These are phyloP conservation scores for Aspergillus funiculosus DNA, from an alignment of 495 filamentous ascomycete genomes.

Conservation along the genomic window DNA sequence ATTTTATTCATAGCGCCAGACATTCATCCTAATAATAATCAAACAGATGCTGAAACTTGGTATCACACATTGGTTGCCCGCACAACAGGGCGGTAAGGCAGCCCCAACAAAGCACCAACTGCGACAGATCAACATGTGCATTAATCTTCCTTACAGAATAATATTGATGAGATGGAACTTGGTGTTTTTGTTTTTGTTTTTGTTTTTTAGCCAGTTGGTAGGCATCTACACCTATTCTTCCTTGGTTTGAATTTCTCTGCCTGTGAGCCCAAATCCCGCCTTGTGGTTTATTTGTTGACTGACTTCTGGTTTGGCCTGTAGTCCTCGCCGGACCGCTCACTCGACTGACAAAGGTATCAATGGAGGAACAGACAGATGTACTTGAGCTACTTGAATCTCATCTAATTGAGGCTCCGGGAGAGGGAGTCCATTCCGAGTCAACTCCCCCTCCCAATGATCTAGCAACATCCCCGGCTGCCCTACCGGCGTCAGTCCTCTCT, in stretches of 20 bases:
- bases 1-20: no score
- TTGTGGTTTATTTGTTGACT: no score
- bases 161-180: background rate
- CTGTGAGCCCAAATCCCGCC: no score
- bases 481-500: constrained; percentile 9
- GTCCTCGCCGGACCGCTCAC: no score
- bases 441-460: background rate
- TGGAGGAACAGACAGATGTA: no score
- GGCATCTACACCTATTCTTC: no score
- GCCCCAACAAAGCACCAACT: constrained; percentile 8
- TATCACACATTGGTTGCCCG: constrained; percentile 28
- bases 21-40: no score
- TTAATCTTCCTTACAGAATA: background rate
- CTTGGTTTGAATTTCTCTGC: no score
- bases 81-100: constrained; percentile 25
- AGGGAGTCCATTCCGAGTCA: background rate
- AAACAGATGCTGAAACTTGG: no score
- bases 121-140: background rate
- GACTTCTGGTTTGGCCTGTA: no score
- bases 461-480: background rate
- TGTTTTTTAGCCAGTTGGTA: no score
- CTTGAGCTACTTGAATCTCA: background rate
- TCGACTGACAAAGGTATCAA: no score
- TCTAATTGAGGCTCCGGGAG: background rate
- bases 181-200: background rate